phyloP scores from a whole-genome alignment of 208 protist species.

The Leishmania amazonensis region DNA sequence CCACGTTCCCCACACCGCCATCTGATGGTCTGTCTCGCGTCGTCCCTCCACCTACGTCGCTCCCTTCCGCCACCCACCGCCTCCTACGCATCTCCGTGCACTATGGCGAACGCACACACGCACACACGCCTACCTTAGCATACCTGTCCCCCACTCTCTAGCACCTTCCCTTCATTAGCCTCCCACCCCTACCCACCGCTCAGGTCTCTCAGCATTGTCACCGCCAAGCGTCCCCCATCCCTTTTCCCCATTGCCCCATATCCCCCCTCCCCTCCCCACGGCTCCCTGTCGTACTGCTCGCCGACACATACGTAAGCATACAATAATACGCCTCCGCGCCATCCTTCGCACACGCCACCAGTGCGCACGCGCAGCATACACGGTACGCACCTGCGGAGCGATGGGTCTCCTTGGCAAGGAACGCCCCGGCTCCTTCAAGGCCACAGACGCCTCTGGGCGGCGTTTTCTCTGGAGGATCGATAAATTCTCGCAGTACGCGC shows the following conservation, averaged over 20 bases:
- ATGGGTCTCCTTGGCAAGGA: slow-evolving; percentile 84
- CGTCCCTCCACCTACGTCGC: neutral
- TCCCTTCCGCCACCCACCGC: neutral
- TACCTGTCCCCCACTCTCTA: neutral
- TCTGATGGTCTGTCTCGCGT: neutral
- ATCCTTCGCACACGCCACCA: neutral
- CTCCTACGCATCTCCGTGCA: neutral
- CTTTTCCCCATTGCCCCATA: too few species aligned
- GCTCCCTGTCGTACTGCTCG: too few species aligned
- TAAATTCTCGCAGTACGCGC: slow-evolving; percentile 46
- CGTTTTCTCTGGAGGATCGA: slow-evolving; percentile 78
- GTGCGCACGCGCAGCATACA: neutral
- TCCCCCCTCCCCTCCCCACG: too few species aligned
- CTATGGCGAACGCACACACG: neutral
- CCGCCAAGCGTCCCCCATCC: neutral
- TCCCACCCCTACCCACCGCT: too few species aligned
- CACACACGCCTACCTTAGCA: neutral
- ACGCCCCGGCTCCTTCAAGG: slow-evolving; percentile 58
- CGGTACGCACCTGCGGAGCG: neutral
- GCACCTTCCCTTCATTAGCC: neutral
- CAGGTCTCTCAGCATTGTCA: too few species aligned
- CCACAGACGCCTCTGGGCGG: slow-evolving; percentile 43
- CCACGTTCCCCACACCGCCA: neutral
- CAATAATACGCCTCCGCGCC: too few species aligned
- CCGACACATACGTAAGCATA: too few species aligned